Conservation (phyloP, 2,329 filamentous ascomycete species). For the Aspergillus sp. region DNA sequence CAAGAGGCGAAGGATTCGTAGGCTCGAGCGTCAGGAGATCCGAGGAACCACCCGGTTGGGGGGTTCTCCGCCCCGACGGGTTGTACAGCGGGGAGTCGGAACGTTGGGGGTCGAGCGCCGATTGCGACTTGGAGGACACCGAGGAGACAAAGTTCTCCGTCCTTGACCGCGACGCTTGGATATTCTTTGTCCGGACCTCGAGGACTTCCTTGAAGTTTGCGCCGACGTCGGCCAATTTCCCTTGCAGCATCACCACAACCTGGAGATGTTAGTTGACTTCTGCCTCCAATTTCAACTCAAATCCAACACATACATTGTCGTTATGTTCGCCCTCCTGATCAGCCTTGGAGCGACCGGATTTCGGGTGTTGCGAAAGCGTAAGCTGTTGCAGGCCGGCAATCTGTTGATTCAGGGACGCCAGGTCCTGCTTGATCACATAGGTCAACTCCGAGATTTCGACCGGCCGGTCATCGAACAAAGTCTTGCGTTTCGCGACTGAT, state of each 20-base stretch:
- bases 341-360: slow-evolving; percentile 45
- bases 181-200: slow-evolving; percentile 95
- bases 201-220: slow-evolving; percentile 97
- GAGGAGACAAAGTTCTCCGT: slow-evolving; percentile 97
- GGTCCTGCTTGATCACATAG: slow-evolving; percentile 96
- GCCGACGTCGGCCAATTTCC: slow-evolving; percentile 86
- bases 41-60: slow-evolving; percentile 53
- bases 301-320: slow-evolving; percentile 66
- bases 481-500: slow-evolving; percentile 87
- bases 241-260: slow-evolving; percentile 83
- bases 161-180: slow-evolving; percentile 85
- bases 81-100: slow-evolving; percentile 86
- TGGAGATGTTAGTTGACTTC: slow-evolving; percentile 21
- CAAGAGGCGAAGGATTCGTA: slow-evolving; percentile 48
- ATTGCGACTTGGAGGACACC: slow-evolving; percentile 74
- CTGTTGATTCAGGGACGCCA: slow-evolving; percentile 80
- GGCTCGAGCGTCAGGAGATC: slow-evolving; percentile 85
- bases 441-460: slow-evolving; percentile 97
- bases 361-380: slow-evolving; percentile 73
- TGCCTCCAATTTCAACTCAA: too few species aligned
- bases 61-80: slow-evolving; percentile 67
- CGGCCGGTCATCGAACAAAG: slow-evolving; percentile 92
- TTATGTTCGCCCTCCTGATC: slow-evolving; percentile 94
- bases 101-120: slow-evolving; percentile 62
- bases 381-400: slow-evolving; percentile 80